phyloP scores from a whole-genome alignment of 2,329 filamentous ascomycete genomes.

The Pyrenochaeta sp. region DNA sequence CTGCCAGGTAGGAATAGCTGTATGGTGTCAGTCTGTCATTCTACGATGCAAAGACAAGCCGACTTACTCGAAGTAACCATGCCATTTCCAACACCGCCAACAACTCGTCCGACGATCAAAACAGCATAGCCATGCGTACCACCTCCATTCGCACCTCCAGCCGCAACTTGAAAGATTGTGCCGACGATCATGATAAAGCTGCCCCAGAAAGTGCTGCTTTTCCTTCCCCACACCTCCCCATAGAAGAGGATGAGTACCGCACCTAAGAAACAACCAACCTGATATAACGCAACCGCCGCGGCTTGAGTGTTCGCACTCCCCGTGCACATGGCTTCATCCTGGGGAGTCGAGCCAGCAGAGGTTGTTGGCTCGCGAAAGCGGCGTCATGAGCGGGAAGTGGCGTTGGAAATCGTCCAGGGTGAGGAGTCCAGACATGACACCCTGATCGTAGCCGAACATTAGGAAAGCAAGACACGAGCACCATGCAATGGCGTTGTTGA shows the following conservation, averaged over 20 bases:
- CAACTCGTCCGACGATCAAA: conserved; percentile 33
- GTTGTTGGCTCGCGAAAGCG: conserved; percentile 15
- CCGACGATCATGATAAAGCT: conserved; percentile 50
- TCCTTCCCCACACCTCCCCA: conserved; percentile 64
- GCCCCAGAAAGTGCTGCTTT: conserved; percentile 32
- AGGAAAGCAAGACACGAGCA: conserved; percentile 34
- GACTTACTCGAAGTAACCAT: conserved; percentile 59
- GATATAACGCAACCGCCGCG: conserved; percentile 23
- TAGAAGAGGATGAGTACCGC: conserved; percentile 48
- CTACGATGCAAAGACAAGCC: neutral
- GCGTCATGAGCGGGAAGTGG: conserved; percentile 36
- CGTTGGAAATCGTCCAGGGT: conserved; percentile 67
- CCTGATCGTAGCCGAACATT: conserved; percentile 66
- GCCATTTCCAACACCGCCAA: conserved; percentile 45
- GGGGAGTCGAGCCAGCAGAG: conserved; percentile 24
- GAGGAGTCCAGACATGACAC: conserved; percentile 71
- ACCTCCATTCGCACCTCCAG: conserved; percentile 9
- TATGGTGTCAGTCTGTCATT: conserved; percentile 8
- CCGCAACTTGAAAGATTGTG: conserved; percentile 62
- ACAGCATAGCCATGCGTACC: conserved; percentile 66
- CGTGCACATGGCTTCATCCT: conserved; percentile 18
- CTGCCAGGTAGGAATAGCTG: conserved; percentile 19
- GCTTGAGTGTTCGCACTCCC: conserved; percentile 22
- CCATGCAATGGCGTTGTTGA: conserved; percentile 25
- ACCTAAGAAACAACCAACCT: conserved; percentile 51